Conservation (phyloP, 148 eudicot species). For the Selenicereus undatus region DNA sequence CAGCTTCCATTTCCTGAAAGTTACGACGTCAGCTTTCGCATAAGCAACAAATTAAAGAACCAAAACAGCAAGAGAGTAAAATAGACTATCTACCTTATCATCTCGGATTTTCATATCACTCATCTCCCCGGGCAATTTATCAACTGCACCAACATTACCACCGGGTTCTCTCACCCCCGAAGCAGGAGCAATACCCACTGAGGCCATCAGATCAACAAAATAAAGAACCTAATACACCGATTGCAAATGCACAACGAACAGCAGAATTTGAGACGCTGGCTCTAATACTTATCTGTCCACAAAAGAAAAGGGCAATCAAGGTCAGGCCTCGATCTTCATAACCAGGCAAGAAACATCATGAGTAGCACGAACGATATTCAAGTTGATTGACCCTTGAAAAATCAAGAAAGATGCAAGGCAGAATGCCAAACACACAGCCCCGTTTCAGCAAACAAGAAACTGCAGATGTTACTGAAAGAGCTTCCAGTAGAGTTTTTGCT, state of each 20-base stretch:
- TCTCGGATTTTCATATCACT: constrained; percentile 71
- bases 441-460: too few species aligned
- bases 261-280: constrained; percentile 1
- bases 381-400: neutral
- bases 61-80: neutral
- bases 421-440: too few species aligned
- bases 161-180: constrained; percentile 45
- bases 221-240: neutral
- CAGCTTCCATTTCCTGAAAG: constrained; percentile 67
- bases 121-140: constrained; percentile 58
- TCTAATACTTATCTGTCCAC: neutral
- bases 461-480: neutral
- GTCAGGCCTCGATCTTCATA: neutral
- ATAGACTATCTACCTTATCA: constrained; percentile 43
- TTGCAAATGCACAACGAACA: neutral
- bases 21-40: neutral
- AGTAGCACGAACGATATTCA: neutral
- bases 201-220: constrained; percentile 37
- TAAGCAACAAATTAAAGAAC: neutral
- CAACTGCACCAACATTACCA: constrained; percentile 35
- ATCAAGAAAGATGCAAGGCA: too few species aligned
- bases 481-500: neutral
- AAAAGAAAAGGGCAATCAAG: neutral
- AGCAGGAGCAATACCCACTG: constrained; percentile 44
- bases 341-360: neutral